Evolutionary conservation across 2,329 filamentous ascomycete genomes (phyloP), one percentile per base, ranked within the genome.

Genomic region (Pseudogymnoascus sp.): DNA sequence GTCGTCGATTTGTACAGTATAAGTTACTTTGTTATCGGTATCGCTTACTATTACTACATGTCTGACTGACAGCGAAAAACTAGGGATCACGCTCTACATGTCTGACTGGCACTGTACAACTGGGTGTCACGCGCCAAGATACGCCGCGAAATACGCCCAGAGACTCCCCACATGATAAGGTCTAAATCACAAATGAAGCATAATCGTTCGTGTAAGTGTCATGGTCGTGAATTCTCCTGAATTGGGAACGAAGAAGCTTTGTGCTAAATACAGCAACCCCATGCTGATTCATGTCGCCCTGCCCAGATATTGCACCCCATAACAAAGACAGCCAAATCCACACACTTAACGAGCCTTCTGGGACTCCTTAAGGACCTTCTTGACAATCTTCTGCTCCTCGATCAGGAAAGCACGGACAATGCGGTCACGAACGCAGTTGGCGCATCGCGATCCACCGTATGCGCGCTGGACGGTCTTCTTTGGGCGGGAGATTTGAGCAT

Each of bases 311-410:
- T 65, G 61, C 70, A 72, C 68, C 70, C 70, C 68, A 70, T 71
- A 69, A 67, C 67, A 72, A 69, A 66, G 68, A 64, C 61, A 66
- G 64, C 68, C 64, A 65, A 37, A 65, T 65, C 64, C 64, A 65
- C 42, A 59, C 59, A 60, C 65, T 68, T 72, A 72, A 69, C 66
- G 69, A 66, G 71, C 72, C 70, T 73, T 86, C 84, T 90, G 89
- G 68, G 84, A 86, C 86, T 97, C 93, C 89, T 97, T 97, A 78
- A 97, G 87, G 74, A 99, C 94, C 90, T 99, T 99, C 92, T 99
- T 99, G 81, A 99, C 94, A 74, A 99, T 97, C 90, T 99, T 99
- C 86, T 99, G 94, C 87, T 99, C 94, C 85, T 99, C 95, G 71
- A 99, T 97, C 79, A 99, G 83, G 88, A 99, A 99, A 69, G 94